These are phyloP conservation scores for Inonotus obliquus DNA, from an alignment of 1,284 basidiomycete genomes.

Conservation along the genomic window DNA sequence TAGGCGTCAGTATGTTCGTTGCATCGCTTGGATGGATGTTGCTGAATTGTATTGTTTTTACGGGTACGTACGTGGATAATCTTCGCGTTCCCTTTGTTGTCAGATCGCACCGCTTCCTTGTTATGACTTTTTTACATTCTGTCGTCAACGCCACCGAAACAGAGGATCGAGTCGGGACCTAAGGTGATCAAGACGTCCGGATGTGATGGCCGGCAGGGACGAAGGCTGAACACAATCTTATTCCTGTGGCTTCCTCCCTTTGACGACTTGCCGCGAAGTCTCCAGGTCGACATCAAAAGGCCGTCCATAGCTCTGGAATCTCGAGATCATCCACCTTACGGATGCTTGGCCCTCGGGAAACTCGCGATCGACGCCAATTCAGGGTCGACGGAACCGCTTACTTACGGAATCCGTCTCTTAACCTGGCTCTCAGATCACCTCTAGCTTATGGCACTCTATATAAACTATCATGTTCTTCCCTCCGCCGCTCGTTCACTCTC, in stretches of 20 bases:
- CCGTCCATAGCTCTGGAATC: not conserved
- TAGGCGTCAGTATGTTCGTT: no score
- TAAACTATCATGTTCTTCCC: constrained; percentile 17
- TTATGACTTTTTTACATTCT: not conserved
- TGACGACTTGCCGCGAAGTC: constrained; percentile 1
- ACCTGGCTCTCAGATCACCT: constrained; percentile 9
- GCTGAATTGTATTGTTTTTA: not conserved
- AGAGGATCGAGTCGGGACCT: not conserved
- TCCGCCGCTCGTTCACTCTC: constrained; percentile 21
- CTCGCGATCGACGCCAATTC: constrained; percentile 14
- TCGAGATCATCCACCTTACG: not conserved
- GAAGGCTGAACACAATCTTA: not conserved
- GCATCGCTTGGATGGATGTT: not conserved
- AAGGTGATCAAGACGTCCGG: not conserved
- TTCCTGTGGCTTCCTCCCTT: not conserved
- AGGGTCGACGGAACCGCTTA: constrained; percentile 6
- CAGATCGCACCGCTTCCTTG: not conserved
- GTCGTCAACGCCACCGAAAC: not conserved
- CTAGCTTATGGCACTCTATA: constrained; percentile 4
- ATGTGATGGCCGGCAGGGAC: not conserved
- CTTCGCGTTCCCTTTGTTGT: not conserved
- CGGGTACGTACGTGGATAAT: no score
- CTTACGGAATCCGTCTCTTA: constrained; percentile 2
- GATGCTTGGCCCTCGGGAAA: constrained; percentile 3
- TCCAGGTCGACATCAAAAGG: not conserved